A percentile compares a stretch with the other conserved stretches of the same genome.
Conservation (phyloP, 2,329 filamentous ascomycete species). For the Zymoseptoria tritici region DNA sequence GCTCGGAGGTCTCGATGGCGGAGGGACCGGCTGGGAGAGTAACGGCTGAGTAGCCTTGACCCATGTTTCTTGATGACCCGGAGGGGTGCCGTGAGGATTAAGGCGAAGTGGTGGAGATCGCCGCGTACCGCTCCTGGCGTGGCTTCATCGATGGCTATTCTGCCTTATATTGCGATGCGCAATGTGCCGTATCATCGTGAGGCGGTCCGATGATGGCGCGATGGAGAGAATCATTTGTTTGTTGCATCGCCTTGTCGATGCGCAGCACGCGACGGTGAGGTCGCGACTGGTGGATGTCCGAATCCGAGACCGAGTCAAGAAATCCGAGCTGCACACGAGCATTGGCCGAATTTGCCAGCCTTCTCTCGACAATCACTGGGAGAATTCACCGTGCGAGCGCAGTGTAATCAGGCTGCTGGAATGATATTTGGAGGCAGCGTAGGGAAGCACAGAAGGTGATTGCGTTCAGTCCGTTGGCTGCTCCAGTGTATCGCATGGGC, state of each 20-base stretch:
- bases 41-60: conserved; percentile 83
- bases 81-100: not conserved
- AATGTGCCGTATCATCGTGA: not conserved
- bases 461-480: too few species aligned
- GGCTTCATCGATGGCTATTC: not conserved
- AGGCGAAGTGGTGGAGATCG: not conserved
- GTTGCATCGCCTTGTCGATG: not conserved
- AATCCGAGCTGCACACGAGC: too few species aligned
- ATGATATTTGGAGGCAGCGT: too few species aligned
- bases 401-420: too few species aligned
- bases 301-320: too few species aligned
- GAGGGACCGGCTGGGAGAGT: conserved; percentile 86
- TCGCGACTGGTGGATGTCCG: too few species aligned
- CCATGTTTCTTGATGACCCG: conserved; percentile 55
- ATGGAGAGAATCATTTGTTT: not conserved
- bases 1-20: conserved; percentile 87
- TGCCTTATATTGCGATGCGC: not conserved
- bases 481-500: too few species aligned
- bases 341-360: too few species aligned
- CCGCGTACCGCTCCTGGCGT: not conserved
- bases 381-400: too few species aligned
- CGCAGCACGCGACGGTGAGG: not conserved
- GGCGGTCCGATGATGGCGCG: not conserved
- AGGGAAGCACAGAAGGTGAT: too few species aligned
- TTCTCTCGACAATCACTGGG: too few species aligned